Base-by-base conservation (phyloP, 495 filamentous ascomycete species). In the Lasiosphaeris hirsuta region DNA sequence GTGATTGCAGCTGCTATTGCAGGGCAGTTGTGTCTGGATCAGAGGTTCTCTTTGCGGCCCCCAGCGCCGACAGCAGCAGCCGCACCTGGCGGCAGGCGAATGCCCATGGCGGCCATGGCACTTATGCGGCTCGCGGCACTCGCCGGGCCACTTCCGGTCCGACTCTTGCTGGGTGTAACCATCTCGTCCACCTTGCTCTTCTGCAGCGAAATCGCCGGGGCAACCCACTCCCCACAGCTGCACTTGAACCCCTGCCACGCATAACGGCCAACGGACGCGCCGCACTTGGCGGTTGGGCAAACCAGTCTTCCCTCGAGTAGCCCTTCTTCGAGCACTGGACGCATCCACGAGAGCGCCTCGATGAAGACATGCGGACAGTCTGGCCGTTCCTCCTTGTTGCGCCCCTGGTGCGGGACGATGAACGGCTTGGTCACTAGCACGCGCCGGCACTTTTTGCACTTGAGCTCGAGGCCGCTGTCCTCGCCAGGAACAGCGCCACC, bases 181-280 rank as follows among this genome's bases (percentile, higher is more conserved):
- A 86, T 75, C 69, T 89, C 86, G 72, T 97, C 95, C 13, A 96
- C 84, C 60, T 86, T 84, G 49, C 88, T 86, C 70, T 84, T 88
- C 37, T 89, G 85, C 54, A 97, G 74, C 57, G 85, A 90, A 63
- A 97, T 91, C 8, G 87, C 92, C n/a, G 95, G 95, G 15, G 90
- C 85, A 9, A 96, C 78, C 92, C 95, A 96, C 35, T 87, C 82
- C 38, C 86, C 85, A 71, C 94, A 97, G 61, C 86, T 96, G 75
- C 94, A 98, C 71, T 83, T 86, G 76, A 97, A 84, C 53, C 95
- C 94, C 66, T 95, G 89, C 93, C 95, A 98, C 33, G 92, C 88
- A 64, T 96, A 97, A 59, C 92, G 86, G 41, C 95, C 94, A 18
- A 97, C 84, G 46, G 91, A 90, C 15, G 86, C 83, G 42, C 75